Percentiles rank a stretch among this genome's conserved stretches.
phyloP scores from a whole-genome alignment of 2,329 filamentous ascomycete species.

The Fusarium sp. region DNA sequence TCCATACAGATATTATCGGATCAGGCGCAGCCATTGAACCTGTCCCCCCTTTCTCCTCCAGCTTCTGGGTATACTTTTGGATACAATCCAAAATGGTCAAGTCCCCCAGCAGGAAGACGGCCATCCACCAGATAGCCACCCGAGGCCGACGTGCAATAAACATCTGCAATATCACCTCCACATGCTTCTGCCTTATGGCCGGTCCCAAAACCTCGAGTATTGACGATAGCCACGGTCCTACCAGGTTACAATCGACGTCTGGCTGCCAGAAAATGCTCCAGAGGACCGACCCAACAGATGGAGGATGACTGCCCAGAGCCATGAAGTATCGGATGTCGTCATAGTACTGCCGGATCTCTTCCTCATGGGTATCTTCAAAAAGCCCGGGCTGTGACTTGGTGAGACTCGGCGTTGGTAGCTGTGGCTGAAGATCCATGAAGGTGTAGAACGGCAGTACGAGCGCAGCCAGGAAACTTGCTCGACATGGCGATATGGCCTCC shows the following conservation, averaged over 20 bases:
- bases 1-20: background rate
- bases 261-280: conserved; percentile 7
- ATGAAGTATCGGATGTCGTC: conserved; percentile 3
- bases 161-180: background rate
- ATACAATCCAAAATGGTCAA: background rate
- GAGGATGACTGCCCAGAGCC: background rate
- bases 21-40: background rate
- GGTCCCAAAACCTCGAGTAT: background rate
- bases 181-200: background rate
- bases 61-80: background rate
- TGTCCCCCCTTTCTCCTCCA: background rate
- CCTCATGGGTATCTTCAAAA: background rate
- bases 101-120: background rate
- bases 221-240: background rate
- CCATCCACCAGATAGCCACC: background rate
- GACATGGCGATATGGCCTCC: background rate
- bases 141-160: background rate
- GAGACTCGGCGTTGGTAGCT: background rate
- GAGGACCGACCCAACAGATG: background rate
- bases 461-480: background rate
- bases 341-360: background rate
- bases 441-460: background rate
- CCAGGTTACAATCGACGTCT: background rate
- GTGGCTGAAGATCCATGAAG: background rate
- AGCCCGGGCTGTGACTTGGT: background rate